Base-by-base conservation (phyloP, 192 early-diverging fungal species). In the Phycomyces blakesleeanus region DNA sequence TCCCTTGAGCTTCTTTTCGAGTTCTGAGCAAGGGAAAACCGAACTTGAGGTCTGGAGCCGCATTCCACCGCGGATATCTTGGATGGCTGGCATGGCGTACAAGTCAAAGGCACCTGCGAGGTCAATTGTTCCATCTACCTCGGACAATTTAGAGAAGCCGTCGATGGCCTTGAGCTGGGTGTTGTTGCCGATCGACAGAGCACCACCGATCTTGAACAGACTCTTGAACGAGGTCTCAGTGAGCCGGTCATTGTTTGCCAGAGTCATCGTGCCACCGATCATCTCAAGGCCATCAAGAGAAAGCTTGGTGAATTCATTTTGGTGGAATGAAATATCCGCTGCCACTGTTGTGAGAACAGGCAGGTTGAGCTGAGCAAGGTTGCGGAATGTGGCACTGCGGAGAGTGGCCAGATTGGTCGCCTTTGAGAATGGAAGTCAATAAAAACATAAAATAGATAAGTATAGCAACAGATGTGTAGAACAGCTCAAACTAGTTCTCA, bases 161-260 rank as follows among this genome's bases (percentile, higher is more conserved):
- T 74, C 67, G 55, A 89, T 75, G 21, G 63, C 71, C 15, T 61
- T 69, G 57, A 89, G 64, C 50, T 82, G 73, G 34, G 84, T 85
- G 71, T 89, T 89, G 79, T 89, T 89, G 55, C 70, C 81, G 29
- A 89, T 80, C 40, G 83, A 73, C 44, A 89, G 76, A 53, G 85
- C 83, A 42, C 85, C 82, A 8, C 84, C 85, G 26, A 89, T 75
- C 21, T 63, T 69, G 12, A 64, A 61, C 20, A 89, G 68, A 52
- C 68, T 67, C 38, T 77, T 55, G 77, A 89, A 87, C 22, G 81
- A 75, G 25, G 84, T 74, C 22, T 81, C 72, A 59, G 51, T 66
- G 39, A 89, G 76, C 22, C 74, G n/a, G n/a, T 76, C 70, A 72
- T 89, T 89, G 63, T 78, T 80, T 52, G 74, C 83, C 24, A 87